Evolutionary conservation across 805 yeast species (phyloP).

Genomic region (Millerozyma acaciae): DNA sequence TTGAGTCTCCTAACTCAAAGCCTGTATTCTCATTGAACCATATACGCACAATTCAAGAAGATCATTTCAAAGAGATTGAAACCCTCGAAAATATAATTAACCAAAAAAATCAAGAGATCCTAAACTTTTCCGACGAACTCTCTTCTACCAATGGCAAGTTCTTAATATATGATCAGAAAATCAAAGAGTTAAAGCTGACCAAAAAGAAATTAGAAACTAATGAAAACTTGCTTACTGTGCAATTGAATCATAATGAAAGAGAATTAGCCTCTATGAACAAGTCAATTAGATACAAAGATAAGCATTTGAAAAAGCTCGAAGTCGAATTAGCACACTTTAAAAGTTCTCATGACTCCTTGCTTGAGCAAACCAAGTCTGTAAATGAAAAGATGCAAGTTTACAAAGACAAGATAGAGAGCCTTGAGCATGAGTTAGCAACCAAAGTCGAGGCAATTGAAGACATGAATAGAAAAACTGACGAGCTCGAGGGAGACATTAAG

Average conservation of each 20-base stretch:
- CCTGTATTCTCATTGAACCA: conserved; percentile 29
- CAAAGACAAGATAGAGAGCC: conserved; percentile 4
- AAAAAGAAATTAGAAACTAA: conserved; percentile 12
- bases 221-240: conserved; percentile 21
- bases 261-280: conserved; percentile 26
- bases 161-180: conserved; percentile 12
- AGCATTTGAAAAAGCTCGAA: conserved; percentile 6
- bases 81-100: conserved; percentile 12
- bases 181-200: conserved; percentile 15
- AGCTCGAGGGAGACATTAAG: conserved; percentile 7
- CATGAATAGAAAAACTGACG: background rate
- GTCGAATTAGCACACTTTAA: conserved; percentile 5
- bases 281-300: conserved; percentile 16
- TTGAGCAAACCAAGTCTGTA: conserved; percentile 4
- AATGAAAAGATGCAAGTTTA: conserved; percentile 3
- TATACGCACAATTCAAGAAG: conserved; percentile 21
- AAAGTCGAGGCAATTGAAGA: conserved; percentile 1
- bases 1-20: conserved; percentile 29
- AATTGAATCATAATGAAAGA: conserved; percentile 22
- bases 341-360: background rate
- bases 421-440: conserved; percentile 2
- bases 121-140: conserved; percentile 15
- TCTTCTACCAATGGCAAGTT: conserved; percentile 11
- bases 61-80: conserved; percentile 15
- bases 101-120: conserved; percentile 14